Percentiles rank a stretch among this genome's conserved stretches.
These are phyloP conservation scores for Colletotrichum sansevieriae DNA, from an alignment of 2,329 filamentous ascomycete species.

Conservation along the genomic window DNA sequence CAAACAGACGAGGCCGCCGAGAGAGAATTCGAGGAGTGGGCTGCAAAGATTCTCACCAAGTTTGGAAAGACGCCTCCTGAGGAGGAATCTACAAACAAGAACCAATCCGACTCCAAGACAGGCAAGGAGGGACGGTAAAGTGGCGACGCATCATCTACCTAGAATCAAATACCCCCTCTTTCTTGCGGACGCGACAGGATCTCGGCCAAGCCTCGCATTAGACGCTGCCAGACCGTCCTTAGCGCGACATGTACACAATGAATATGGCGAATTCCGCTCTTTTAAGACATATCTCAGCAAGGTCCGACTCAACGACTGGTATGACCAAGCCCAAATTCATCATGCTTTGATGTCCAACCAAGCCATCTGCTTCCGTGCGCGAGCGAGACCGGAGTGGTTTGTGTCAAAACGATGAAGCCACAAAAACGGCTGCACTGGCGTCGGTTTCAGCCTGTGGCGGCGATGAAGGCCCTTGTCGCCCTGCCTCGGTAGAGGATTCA, in stretches of 20 bases:
- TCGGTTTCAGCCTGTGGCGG: slow-evolving; percentile 33
- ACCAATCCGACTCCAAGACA: slow-evolving; percentile 31
- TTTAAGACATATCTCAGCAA: slow-evolving; percentile 34
- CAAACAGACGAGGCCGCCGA: slow-evolving; percentile 65
- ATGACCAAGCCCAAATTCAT: slow-evolving; percentile 17
- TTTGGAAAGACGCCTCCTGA: slow-evolving; percentile 51
- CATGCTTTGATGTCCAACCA: slow-evolving; percentile 7
- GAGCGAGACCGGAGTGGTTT: slow-evolving; percentile 37
- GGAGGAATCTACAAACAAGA: slow-evolving; percentile 13
- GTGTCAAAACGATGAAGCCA: slow-evolving; percentile 33
- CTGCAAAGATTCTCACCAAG: slow-evolving; percentile 69
- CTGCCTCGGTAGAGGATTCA: slow-evolving; percentile 4
- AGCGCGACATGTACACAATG: slow-evolving; percentile 36
- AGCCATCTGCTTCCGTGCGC: slow-evolving; percentile 3
- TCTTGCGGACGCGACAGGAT: slow-evolving; percentile 13
- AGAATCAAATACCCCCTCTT: slow-evolving; percentile 15
- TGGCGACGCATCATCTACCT: slow-evolving; percentile 35
- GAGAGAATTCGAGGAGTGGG: slow-evolving; percentile 72
- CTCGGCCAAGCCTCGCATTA: slow-evolving; percentile 18
- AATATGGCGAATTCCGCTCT: slow-evolving; percentile 25
- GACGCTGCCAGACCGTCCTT: slow-evolving; percentile 16
- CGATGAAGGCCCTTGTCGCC: slow-evolving; percentile 12
- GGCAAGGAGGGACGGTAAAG: slow-evolving; percentile 37
- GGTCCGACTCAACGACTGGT: slow-evolving; percentile 24
- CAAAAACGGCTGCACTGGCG: slow-evolving; percentile 23